A percentile compares a stretch with the other conserved stretches of the same genome.
phyloP scores from a whole-genome alignment of 1,284 basidiomycete genomes.

The Cutaneotrichosporon sp. region DNA sequence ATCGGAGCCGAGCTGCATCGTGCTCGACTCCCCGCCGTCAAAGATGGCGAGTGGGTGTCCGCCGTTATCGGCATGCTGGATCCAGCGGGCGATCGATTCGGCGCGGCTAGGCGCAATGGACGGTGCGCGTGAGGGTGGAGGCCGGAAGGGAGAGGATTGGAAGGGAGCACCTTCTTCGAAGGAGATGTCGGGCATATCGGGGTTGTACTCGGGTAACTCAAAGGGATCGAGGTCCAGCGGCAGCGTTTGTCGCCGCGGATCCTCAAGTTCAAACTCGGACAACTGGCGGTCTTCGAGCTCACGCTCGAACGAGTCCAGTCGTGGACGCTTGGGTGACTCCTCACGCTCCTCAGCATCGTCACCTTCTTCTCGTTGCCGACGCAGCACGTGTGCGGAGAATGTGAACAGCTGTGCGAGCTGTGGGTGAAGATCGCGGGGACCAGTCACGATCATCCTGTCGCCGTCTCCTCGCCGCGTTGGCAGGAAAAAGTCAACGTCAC shows the following conservation, averaged over 20 bases:
- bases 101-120: conserved; percentile 26
- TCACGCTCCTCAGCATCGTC: conserved; percentile 1
- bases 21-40: conserved; percentile 55
- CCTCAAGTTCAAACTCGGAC: conserved; percentile 19
- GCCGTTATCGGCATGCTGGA: conserved; percentile 10
- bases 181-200: conserved; percentile 18
- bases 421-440: conserved; percentile 61
- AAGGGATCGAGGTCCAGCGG: conserved; percentile 4
- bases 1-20: neutral
- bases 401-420: conserved; percentile 77
- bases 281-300: no score
- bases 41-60: conserved; percentile 76
- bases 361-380: conserved; percentile 46
- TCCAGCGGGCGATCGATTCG: conserved; percentile 11
- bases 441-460: conserved; percentile 67
- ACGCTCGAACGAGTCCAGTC: neutral
- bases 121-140: neutral
- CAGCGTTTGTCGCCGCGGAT: conserved; percentile 4
- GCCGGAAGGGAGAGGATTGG: neutral
- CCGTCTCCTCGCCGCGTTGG: conserved; percentile 67
- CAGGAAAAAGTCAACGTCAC: conserved; percentile 75
- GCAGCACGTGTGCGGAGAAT: conserved; percentile 59
- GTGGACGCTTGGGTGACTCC: conserved; percentile 2
- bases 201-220: conserved; percentile 1
- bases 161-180: no score